phyloP scores from a whole-genome alignment of 176 grass and related monocot genomes.

The Hordeum marinum region DNA sequence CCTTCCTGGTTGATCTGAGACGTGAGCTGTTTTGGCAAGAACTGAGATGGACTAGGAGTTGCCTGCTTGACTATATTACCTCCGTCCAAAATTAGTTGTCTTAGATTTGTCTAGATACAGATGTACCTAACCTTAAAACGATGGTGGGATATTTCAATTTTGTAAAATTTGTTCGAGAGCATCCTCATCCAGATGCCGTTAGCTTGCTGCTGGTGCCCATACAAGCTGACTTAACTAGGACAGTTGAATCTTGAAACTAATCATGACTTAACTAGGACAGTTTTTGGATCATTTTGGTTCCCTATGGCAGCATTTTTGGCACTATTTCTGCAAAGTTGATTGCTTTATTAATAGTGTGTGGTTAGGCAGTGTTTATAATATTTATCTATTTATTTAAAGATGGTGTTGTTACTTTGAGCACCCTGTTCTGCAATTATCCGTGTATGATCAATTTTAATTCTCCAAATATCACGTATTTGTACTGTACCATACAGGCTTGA shows the following conservation, averaged over 20 bases:
- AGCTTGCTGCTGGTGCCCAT: not conserved
- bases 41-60: not conserved
- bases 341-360: not conserved
- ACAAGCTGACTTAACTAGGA: not conserved
- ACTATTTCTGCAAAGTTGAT: not conserved
- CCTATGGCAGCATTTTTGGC: not conserved
- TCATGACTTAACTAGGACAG: not conserved
- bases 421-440: not conserved
- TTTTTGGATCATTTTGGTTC: not conserved
- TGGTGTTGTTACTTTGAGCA: constrained; percentile 9
- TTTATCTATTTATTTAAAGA: not conserved
- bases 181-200: not conserved
- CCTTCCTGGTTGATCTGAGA: not conserved
- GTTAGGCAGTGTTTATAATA: constrained; percentile 22
- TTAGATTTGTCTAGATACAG: too few relatives aligned
- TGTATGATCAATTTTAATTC: constrained; percentile 7
- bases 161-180: not conserved
- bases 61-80: not conserved
- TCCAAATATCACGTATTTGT: constrained; percentile 16
- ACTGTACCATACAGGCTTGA: constrained; percentile 63
- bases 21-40: not conserved
- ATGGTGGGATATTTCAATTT: not conserved
- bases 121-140: too few relatives aligned
- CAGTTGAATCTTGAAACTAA: not conserved
- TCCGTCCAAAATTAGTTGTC: too few relatives aligned